Base-by-base conservation (phyloP, 169 alveolate species). In the Plasmodium fragile region DNA sequence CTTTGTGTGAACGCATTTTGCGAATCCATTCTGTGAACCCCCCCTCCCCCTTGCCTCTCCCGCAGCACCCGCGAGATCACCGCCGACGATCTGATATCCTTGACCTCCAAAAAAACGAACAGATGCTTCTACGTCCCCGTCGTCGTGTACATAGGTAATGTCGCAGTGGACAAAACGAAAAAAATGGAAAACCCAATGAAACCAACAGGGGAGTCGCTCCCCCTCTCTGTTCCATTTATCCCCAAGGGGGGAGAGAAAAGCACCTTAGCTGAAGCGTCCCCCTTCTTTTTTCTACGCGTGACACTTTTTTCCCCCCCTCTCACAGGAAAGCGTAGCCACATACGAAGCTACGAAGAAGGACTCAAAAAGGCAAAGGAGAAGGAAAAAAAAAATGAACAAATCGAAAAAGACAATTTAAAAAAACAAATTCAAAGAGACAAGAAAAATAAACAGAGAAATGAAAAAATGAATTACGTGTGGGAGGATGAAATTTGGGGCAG, bases 91-190 rank as follows among this genome's bases (percentile, higher is more conserved):
- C 59, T 84, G 78, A 72, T 84, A 43, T 84, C 83, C 16, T 28
- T 84, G 34, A 84, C 79, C 7, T 72, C 83, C 25, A 70, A 28
- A 71, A 84, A 84, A 72, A 84, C 77, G 65, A 84, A 84, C 52
- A 84, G 93, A 75, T 72, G 93, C 77, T 84, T 84, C 65, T 84
- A 84, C 59, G 59, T 84, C 36, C 93, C 93, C 4, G 65, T 84
- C 11, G 93, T 45, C 34, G 55, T 84, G 7, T 84, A 72, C 59
- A 84, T 84, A 84, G 93, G 93, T 84, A 32, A 43, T 41, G 36
- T 36, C 75, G 8, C 16, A 65, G 36, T 65, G 13, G 30, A n/a
- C 13, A 22, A 1, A 13, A 49, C 4, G 75, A 4, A 65, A 4
- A 65, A 65, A 65, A 11, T 5, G 18, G 32, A 3, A 39, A n/a